A percentile compares a stretch with the other conserved stretches of the same genome.
Evolutionary conservation across 805 yeast species (phyloP).

Genomic region (Teunomyces barrocoloradensis): DNA sequence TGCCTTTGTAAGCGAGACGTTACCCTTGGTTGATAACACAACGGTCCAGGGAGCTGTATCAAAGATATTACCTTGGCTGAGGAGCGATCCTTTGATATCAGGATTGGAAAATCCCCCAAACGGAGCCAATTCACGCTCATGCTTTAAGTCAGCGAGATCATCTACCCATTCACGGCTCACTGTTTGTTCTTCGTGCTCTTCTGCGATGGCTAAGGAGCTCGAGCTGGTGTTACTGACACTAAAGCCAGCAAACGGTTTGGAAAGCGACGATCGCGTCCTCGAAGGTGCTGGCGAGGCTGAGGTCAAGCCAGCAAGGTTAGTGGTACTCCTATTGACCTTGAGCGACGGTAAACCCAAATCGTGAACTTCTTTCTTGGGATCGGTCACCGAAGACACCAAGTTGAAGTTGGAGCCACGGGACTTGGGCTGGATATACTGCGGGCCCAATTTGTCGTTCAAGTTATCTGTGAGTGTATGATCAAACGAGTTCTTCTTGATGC

Average conservation of each 20-base stretch:
- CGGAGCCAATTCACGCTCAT: constrained; percentile 44
- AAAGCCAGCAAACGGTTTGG: constrained; percentile 14
- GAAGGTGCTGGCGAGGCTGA: constrained; percentile 9
- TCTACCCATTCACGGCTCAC: constrained; percentile 7
- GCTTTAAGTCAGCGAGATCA: constrained; percentile 6
- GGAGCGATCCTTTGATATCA: constrained; percentile 43
- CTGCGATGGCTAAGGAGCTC: constrained; percentile 30
- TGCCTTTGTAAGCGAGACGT: constrained; percentile 87
- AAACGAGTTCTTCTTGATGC: constrained; percentile 5
- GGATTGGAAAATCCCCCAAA: constrained; percentile 76
- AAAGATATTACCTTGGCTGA: constrained; percentile 44
- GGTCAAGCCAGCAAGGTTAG: constrained; percentile 18
- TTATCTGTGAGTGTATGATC: constrained; percentile 17
- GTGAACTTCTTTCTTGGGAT: constrained; percentile 26
- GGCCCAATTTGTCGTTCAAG: constrained; percentile 22
- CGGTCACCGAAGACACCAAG: constrained; percentile 30
- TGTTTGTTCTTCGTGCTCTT: constrained; percentile 22
- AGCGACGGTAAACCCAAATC: constrained; percentile 36
- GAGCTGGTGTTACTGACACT: constrained; percentile 26
- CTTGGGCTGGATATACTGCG: constrained; percentile 45
- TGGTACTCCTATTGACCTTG: constrained; percentile 32
- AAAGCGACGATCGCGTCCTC: constrained; percentile 15
- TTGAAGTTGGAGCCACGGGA: constrained; percentile 33
- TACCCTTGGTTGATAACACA: constrained; percentile 69
- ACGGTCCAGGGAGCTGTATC: constrained; percentile 71